phyloP scores from a whole-genome alignment of 2,329 filamentous ascomycete species.

The Chaetomium olivaceum region DNA sequence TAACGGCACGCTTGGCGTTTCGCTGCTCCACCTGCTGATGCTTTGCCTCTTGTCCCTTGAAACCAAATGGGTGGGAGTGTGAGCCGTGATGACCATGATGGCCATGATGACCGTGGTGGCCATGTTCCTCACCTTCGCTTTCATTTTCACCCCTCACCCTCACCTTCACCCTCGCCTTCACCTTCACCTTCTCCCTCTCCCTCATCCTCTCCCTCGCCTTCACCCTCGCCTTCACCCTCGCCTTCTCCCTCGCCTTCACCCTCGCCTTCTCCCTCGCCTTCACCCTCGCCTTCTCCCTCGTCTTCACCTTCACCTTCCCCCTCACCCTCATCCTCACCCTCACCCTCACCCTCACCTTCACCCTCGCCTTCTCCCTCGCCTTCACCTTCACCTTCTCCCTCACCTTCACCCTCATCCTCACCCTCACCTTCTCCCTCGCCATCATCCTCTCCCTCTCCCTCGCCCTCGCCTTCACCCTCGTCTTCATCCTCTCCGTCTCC shows the following conservation, averaged over 20 bases:
- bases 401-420: background rate
- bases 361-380: background rate
- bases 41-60: background rate
- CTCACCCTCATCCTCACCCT: background rate
- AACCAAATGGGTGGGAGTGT: background rate
- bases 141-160: background rate
- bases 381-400: background rate
- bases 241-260: background rate
- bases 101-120: background rate
- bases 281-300: background rate
- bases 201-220: background rate
- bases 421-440: background rate
- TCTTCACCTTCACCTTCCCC: no score
- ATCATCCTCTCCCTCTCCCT: constrained; percentile 1
- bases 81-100: background rate
- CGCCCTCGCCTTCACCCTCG: background rate
- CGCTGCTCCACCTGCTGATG: background rate
- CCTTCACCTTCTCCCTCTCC: background rate
- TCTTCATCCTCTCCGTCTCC: background rate
- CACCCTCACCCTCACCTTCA: background rate
- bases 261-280: background rate
- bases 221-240: no score
- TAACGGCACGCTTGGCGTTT: background rate
- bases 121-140: background rate
- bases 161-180: background rate